Conservation (phyloP, 2,329 filamentous ascomycete genomes). For the Penicillium sp. region DNA sequence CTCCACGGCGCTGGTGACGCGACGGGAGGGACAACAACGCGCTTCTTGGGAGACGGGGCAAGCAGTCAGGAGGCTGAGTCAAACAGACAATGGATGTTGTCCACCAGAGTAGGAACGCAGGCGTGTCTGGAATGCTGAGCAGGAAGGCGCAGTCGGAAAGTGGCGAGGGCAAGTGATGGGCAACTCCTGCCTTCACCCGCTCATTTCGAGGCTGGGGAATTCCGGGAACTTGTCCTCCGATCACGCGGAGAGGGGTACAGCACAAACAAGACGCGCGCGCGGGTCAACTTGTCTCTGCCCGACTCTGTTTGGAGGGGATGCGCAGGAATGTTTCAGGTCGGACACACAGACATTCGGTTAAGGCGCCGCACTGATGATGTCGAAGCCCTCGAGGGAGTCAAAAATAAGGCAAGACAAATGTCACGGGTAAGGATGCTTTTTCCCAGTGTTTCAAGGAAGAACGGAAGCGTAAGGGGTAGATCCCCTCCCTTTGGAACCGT, state of each 20-base stretch:
- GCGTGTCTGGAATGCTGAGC: conserved; percentile 29
- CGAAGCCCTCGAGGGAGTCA: conserved; percentile 4
- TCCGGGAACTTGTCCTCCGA: conserved; percentile 18
- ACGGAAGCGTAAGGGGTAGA: conserved; percentile 23
- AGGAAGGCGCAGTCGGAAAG: conserved; percentile 22
- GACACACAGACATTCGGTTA: conserved; percentile 24
- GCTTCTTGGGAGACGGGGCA: conserved; percentile 1
- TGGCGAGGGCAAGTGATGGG: conserved; percentile 18
- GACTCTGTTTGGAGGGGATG: conserved; percentile 3
- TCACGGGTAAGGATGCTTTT: conserved; percentile 4
- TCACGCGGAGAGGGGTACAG: conserved; percentile 11
- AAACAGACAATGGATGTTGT: conserved; percentile 10
- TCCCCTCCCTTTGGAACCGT: conserved; percentile 17
- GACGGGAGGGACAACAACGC: conserved; percentile 9
- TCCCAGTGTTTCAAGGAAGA: conserved; percentile 18
- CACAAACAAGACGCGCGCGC: conserved; percentile 2
- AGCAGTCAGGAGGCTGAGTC: conserved; percentile 9
- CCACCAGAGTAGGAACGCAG: too few relatives aligned
- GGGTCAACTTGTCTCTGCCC: not conserved
- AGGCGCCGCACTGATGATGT: conserved; percentile 15
- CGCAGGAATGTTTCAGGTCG: conserved; percentile 33
- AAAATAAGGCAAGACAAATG: conserved; percentile 2
- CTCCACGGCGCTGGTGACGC: conserved; percentile 9
- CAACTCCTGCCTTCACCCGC: conserved; percentile 25
- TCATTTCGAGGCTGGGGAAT: conserved; percentile 23